These are phyloP conservation scores for Alectoria sarmentosa DNA, from an alignment of 495 filamentous ascomycete species.

Conservation along the genomic window DNA sequence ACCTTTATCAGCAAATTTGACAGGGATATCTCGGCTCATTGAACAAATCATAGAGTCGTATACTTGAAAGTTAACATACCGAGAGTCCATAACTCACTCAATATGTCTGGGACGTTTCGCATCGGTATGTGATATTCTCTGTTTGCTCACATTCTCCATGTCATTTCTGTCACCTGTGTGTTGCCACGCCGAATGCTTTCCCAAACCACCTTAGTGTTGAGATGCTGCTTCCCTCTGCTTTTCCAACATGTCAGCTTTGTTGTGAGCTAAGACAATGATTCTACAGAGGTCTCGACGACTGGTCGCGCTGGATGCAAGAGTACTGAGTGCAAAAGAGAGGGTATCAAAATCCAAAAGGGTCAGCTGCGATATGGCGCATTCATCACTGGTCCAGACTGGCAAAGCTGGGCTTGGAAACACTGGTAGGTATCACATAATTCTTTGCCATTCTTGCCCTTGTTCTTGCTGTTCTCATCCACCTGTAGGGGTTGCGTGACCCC, in stretches of 20 bases:
- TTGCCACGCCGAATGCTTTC: background rate
- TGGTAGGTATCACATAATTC: constrained; percentile 49
- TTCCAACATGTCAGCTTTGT: background rate
- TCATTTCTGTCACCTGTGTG: background rate
- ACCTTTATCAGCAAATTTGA: background rate
- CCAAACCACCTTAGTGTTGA: background rate
- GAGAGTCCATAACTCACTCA: background rate
- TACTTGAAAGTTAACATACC: background rate
- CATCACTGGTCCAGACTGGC: constrained; percentile 45
- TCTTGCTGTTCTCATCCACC: constrained; percentile 9
- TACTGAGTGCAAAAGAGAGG: constrained; percentile 55
- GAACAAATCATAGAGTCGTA: background rate
- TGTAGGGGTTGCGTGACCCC: constrained; percentile 78
- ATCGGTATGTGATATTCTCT: background rate
- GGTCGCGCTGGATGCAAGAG: constrained; percentile 62
- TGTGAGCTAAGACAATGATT: background rate
- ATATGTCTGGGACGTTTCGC: background rate
- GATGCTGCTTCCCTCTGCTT: background rate
- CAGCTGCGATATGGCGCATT: constrained; percentile 64
- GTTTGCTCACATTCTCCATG: background rate
- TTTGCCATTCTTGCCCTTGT: background rate
- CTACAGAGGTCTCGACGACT: constrained; percentile 51
- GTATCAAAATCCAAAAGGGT: constrained; percentile 67
- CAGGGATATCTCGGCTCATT: background rate
- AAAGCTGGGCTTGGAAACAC: constrained; percentile 63